Base-by-base conservation (phyloP, 768 basidiomycete species). In the Tulasnella sp. region DNA sequence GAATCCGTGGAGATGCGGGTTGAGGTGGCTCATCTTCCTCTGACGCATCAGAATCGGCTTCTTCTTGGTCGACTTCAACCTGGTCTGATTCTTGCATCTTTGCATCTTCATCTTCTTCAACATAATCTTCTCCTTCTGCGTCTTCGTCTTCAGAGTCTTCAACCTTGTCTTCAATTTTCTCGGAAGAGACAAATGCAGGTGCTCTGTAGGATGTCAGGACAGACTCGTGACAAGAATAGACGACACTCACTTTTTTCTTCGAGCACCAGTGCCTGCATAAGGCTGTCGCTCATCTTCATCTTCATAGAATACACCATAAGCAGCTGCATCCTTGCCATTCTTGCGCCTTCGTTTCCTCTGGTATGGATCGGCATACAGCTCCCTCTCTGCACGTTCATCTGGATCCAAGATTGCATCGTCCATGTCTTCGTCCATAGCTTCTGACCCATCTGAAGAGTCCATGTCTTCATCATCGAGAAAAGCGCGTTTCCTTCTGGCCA, bases 301-400 rank as follows among this genome's bases (percentile, higher is more conserved):
- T 4, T 78, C 76, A 1, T 68, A 82, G 64, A 84, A 87, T 0
- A 83, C 67, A 3, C 85, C 86, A 59, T 86, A 85, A n/a, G 78
- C 64, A 1, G 78, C 78, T 54, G 81, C 79, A 48, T 89, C 83
- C 60, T 79, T 81, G 22, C 70, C 77, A 51, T 76, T 71, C 54
- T 66, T 77, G 55, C 78, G 70, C 54, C 78, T 72, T 49, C 78
- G 74, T 62, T 85, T 88, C 58, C 73, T 69, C 56, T 75, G 68
- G 66, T 87, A 87, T 3, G 85, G 84, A 55, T 85, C 75, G 60
- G 79, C 73, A 63, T 86, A 86, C 6, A 86, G 74, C 29, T 74
- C 75, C 8, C 80, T 81, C 61, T 88, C 87, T 29, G 77, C 88
- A 29, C 76, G 72, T 10, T 70, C 70, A 60, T 83, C 81, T 3